phyloP scores from a whole-genome alignment of 352 stramenopile genomes.

The Pythium diclinum region DNA sequence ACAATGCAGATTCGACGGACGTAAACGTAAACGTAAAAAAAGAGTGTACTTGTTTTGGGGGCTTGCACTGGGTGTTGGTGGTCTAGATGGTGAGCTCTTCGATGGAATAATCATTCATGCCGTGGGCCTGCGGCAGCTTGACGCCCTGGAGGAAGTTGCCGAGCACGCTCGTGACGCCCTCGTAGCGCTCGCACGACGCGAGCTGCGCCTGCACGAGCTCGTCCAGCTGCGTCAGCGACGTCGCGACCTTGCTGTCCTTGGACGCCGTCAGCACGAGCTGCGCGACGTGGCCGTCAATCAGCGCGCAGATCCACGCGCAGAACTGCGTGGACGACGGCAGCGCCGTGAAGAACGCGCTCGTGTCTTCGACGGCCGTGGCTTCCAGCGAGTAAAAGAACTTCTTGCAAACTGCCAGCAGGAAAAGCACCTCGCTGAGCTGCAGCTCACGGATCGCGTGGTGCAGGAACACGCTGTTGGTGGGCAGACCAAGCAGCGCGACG shows the following conservation, averaged over 20 bases:
- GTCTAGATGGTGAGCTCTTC: constrained; percentile 65
- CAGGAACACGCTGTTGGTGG: constrained; percentile 74
- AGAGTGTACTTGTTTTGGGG: neutral
- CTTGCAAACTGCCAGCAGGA: constrained; percentile 66
- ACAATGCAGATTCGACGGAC: no score
- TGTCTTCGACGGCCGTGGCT: constrained; percentile 26
- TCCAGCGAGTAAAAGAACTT: constrained; percentile 56
- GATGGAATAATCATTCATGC: constrained; percentile 76
- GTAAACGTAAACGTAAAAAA: constrained; percentile 6
- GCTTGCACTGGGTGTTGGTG: neutral
- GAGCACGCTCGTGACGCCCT: constrained; percentile 68
- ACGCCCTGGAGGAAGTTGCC: constrained; percentile 78
- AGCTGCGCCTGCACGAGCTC: constrained; percentile 57
- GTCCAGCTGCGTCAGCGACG: constrained; percentile 48
- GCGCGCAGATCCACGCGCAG: constrained; percentile 65
- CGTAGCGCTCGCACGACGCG: constrained; percentile 50
- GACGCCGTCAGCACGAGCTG: constrained; percentile 60
- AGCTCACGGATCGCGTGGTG: constrained; percentile 71
- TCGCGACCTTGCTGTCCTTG: constrained; percentile 37
- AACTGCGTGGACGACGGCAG: constrained; percentile 46
- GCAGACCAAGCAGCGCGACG: constrained; percentile 51
- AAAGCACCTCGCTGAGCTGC: constrained; percentile 63
- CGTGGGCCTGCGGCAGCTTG: constrained; percentile 54
- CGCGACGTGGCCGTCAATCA: constrained; percentile 73
- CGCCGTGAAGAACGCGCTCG: constrained; percentile 26